phyloP scores from a whole-genome alignment of 1,139 yeast genomes.

The Yamadazyma diddensiae region DNA sequence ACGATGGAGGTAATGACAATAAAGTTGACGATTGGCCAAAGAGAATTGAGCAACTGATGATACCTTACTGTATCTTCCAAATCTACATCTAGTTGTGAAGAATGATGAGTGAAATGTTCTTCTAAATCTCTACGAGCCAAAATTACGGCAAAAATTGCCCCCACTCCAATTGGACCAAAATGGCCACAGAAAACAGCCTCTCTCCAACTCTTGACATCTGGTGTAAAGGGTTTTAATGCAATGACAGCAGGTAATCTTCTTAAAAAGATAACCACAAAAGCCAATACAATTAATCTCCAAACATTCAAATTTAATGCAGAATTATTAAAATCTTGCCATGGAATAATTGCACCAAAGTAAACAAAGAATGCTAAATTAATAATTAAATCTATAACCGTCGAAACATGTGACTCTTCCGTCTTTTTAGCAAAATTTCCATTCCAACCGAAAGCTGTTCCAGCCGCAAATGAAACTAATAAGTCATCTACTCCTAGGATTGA shows the following conservation, averaged over 20 bases:
- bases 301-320: slow-evolving; percentile 63
- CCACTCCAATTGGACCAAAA: slow-evolving; percentile 98
- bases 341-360: slow-evolving; percentile 90
- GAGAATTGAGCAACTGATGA: slow-evolving; percentile 65
- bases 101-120: slow-evolving; percentile 33
- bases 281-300: slow-evolving; percentile 82
- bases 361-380: slow-evolving; percentile 86
- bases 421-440: slow-evolving; percentile 88
- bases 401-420: slow-evolving; percentile 89
- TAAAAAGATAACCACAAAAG: slow-evolving; percentile 77
- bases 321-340: slow-evolving; percentile 84
- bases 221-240: slow-evolving; percentile 75
- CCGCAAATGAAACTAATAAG: slow-evolving; percentile 87
- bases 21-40: slow-evolving; percentile 92
- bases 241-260: slow-evolving; percentile 88
- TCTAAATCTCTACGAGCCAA: slow-evolving; percentile 81
- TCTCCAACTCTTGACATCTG: slow-evolving; percentile 91
- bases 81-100: slow-evolving; percentile 36
- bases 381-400: slow-evolving; percentile 85
- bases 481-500: slow-evolving; percentile 92
- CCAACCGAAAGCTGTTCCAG: slow-evolving; percentile 97
- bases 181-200: slow-evolving; percentile 96
- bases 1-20: slow-evolving; percentile 82
- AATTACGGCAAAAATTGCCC: slow-evolving; percentile 89
- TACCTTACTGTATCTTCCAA: slow-evolving; percentile 50